Evolutionary conservation across 768 basidiomycete species (phyloP).

Genomic region (Candolleomyces aberdarensis): DNA sequence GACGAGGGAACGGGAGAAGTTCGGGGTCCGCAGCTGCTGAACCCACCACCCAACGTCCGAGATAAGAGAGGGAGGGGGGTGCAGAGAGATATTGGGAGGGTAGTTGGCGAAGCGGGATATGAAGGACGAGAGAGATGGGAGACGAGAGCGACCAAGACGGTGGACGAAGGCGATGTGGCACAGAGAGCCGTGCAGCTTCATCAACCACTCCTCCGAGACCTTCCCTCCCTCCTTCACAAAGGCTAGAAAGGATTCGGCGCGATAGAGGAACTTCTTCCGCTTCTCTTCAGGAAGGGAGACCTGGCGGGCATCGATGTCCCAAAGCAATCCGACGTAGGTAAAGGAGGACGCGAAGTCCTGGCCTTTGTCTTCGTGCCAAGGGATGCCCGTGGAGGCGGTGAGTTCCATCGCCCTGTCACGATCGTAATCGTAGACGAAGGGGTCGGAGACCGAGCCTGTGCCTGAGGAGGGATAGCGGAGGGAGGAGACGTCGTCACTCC

Average conservation of each 20-base stretch:
- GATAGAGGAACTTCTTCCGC: slow-evolving; percentile 24
- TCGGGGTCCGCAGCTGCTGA: not conserved
- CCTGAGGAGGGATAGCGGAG: slow-evolving; percentile 11
- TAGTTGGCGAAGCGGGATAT: slow-evolving; percentile 17
- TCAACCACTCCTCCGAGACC: slow-evolving; percentile 21
- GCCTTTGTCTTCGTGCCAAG: slow-evolving; percentile 31
- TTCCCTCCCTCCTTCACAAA: not conserved
- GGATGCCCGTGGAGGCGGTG: slow-evolving; percentile 21
- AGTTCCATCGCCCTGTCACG: slow-evolving; percentile 27
- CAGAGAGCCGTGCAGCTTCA: slow-evolving; percentile 28
- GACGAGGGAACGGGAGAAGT: slow-evolving; percentile 9
- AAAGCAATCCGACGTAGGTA: slow-evolving; percentile 35
- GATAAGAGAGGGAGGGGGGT: slow-evolving; percentile 15
- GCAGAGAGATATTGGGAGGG: slow-evolving; percentile 12
- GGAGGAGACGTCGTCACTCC: slow-evolving; percentile 29
- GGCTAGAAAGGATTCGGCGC: slow-evolving; percentile 2
- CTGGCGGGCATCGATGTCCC: slow-evolving; percentile 25
- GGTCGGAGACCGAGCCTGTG: not conserved
- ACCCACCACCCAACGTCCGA: slow-evolving; percentile 34
- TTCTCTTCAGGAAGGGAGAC: slow-evolving; percentile 26
- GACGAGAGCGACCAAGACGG: slow-evolving; percentile 24
- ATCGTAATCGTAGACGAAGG: not conserved
- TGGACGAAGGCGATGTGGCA: slow-evolving; percentile 32
- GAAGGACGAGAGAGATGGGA: slow-evolving; percentile 28
- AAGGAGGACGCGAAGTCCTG: slow-evolving; percentile 23